Evolutionary conservation across 352 stramenopile species (phyloP), one percentile per base, ranked within the genome.

Genomic region (Pythium dissotocum): DNA sequence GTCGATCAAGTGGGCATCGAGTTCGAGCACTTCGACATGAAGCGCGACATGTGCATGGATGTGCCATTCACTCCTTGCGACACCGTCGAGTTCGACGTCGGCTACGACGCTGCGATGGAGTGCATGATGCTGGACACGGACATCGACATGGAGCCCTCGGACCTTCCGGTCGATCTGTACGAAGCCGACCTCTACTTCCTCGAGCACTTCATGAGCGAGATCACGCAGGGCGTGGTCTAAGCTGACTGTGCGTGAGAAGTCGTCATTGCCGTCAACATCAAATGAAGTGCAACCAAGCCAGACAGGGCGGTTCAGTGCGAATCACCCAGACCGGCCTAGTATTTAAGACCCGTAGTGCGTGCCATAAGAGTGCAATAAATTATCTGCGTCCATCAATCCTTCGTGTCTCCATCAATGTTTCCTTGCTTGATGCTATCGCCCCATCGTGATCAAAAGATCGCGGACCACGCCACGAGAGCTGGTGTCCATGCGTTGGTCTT

Each of bases 131-230:
- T 88, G 58, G 84, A 90, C 66, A 76, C 74, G 33, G 78, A 80
- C 65, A 90, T 92, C 61, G 84, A 90, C 63, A 82, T 89, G 67
- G 84, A 92, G 72, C 84, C 84, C 51, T 90, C 79, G 32, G 77
- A 90, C 71, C 87, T 80, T 63, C 84, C 84, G 4, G 80, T 92
- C 49, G 84, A 90, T 44, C 71, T 92, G 53, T 92, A 89, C 61
- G 84, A 92, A 58, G 84, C 89, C 60, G 84, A 92, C 33, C 67
- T 92, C 9, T 92, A 87, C 75, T 92, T 92, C 61, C 77, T 92
- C 40, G 84, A 92, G 68, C 82, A 90, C 73, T 92, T 92, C 51
- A 90, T 92, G 67, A 77, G 79, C 60, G 84, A 91, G 77, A 92
- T 92, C 73, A 84, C 80, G 54, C 74, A 67, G 46, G 70, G 53